Evolutionary conservation across 2,329 filamentous ascomycete species (phyloP).

Genomic region (Aspergillus phoenicis): DNA sequence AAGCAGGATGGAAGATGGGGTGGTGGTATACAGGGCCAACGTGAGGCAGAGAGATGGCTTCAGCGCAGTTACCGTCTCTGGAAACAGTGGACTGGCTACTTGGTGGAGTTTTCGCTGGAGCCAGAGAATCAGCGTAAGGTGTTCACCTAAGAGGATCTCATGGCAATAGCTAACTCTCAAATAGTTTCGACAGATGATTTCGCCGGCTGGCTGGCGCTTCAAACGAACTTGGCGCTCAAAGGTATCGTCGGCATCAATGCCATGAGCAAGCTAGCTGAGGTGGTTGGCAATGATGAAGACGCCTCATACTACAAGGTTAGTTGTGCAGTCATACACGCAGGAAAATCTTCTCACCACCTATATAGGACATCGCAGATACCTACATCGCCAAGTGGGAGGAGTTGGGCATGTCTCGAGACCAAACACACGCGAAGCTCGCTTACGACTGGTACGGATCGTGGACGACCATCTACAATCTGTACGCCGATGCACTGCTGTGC

Average conservation of each 20-base stretch:
- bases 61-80: constrained; percentile 70
- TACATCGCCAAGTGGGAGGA: constrained; percentile 75
- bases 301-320: constrained; percentile 58
- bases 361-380: constrained; percentile 58
- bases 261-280: constrained; percentile 69
- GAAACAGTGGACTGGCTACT: constrained; percentile 76
- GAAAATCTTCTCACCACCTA: constrained; percentile 11
- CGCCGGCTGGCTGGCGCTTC: constrained; percentile 73
- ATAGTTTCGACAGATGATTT: constrained; percentile 80
- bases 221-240: constrained; percentile 81
- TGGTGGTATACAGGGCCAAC: constrained; percentile 55
- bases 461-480: constrained; percentile 85
- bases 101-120: constrained; percentile 73
- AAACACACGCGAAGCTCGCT: constrained; percentile 73
- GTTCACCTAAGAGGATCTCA: not conserved
- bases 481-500: constrained; percentile 76
- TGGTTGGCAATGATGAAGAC: constrained; percentile 62
- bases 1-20: constrained; percentile 66
- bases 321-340: not conserved
- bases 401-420: constrained; percentile 68
- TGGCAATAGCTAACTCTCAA: constrained; percentile 17
- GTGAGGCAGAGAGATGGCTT: constrained; percentile 66
- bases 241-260: constrained; percentile 81
- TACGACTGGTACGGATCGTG: constrained; percentile 81
- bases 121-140: constrained; percentile 68